Base-by-base conservation (phyloP, 2,329 filamentous ascomycete species). In the Fusarium lyarnte region DNA sequence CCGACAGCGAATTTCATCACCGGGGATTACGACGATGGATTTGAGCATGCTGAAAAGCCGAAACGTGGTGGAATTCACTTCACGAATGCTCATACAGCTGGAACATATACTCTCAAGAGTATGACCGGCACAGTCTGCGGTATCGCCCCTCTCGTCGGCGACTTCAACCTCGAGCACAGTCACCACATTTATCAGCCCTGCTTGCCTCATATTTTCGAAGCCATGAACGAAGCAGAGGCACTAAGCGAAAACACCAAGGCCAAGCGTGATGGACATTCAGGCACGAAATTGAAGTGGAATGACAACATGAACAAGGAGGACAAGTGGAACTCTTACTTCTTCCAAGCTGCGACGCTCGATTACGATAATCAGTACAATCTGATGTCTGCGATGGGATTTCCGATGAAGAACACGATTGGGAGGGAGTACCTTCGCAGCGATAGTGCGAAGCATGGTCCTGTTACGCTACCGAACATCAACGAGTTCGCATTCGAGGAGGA, bases 131-230 rank as follows among this genome's bases (percentile, higher is more conserved):
- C 82, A 13, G 62, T 85, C 12, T 86, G 84, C 47, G 84, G 84
- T 9, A 70, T 84, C n/a, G 78, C 78, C 0, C 84, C 84, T 1
- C 67, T 85, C 16, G 78, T 84, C 5, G 81, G 78, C 5, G 83
- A 85, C 41, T 83, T 83, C 61, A 85, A 85, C 38, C 76, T 79
- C 23, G 84, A 85, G 63, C 81, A 80, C 55, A 70, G 78, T 8
- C 78, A 84, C 29, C 80, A 84, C 55, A 76, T 85, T 27, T 85
- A 85, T 65, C 82, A 85, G 45, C 84, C 84, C 1, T 85, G 84
- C 47, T 63, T 86, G 53, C 81, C 84, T 1, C 84, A 82, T 8
- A 69, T 82, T n/a, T 72, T 82, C 9, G 75, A 82, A 12, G 77
- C 78, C 19, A 62, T 83, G 59, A 82, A 81, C 51, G 29, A 66